Percentiles rank a stretch among this genome's conserved stretches.
Conservation (phyloP, 2,329 filamentous ascomycete genomes). For the Ophiostoma piceae region DNA sequence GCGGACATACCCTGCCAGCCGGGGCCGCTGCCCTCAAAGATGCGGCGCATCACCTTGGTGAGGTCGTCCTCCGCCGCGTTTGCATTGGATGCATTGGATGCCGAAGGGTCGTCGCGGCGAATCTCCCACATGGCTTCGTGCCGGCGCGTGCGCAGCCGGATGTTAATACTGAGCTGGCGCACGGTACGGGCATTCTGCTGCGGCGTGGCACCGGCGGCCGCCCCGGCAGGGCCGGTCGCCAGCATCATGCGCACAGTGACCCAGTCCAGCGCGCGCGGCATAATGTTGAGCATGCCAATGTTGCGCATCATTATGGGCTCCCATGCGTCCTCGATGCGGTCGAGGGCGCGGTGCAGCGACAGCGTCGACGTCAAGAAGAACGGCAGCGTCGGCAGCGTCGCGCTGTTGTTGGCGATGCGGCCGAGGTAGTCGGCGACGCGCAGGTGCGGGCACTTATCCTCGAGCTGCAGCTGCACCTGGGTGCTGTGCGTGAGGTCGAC, state of each 20-base stretch:
- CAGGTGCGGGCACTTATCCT: conserved; percentile 61
- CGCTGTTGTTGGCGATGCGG: conserved; percentile 51
- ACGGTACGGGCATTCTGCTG: conserved; percentile 20
- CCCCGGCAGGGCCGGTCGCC: not conserved
- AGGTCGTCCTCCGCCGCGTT: conserved; percentile 34
- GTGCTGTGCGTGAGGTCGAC: conserved; percentile 52
- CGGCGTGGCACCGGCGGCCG: not conserved
- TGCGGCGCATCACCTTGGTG: conserved; percentile 38
- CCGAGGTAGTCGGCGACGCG: conserved; percentile 56
- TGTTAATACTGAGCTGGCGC: conserved; percentile 46
- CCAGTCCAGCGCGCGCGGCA: conserved; percentile 53
- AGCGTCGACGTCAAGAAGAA: conserved; percentile 56
- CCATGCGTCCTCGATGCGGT: conserved; percentile 55
- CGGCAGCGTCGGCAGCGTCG: conserved; percentile 49
- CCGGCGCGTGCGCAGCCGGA: conserved; percentile 46
- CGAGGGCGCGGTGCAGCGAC: conserved; percentile 58
- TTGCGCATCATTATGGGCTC: conserved; percentile 38
- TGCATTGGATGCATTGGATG: not conserved
- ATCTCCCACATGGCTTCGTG: conserved; percentile 51
- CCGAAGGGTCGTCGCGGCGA: conserved; percentile 32
- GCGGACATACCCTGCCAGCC: conserved; percentile 46
- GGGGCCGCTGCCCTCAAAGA: conserved; percentile 44
- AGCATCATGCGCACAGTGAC: conserved; percentile 42
- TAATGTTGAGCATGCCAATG: conserved; percentile 47
- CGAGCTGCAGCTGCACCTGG: conserved; percentile 54